These are phyloP conservation scores for Rhizophagus sp. DNA, from an alignment of 192 early-diverging fungal species.

Conservation along the genomic window DNA sequence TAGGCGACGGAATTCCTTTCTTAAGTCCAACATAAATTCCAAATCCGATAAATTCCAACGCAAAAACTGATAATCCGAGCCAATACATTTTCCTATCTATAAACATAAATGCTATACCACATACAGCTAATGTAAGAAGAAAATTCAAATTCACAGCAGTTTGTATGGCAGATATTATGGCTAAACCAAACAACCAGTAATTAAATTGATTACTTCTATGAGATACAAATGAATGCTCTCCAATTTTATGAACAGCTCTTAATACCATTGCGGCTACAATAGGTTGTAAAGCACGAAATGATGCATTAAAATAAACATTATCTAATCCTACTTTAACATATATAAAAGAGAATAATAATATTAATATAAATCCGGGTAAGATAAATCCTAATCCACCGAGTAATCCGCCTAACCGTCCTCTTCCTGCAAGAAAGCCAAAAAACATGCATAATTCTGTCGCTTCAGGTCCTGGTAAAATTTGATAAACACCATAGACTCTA, in stretches of 20 bases:
- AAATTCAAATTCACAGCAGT: conserved; percentile 50
- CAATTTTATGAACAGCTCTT: conserved; percentile 48
- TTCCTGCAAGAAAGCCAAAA: conserved; percentile 49
- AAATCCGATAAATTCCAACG: conserved; percentile 40
- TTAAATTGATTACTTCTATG: conserved; percentile 48
- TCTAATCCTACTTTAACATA: conserved; percentile 44
- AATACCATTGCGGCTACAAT: conserved; percentile 58
- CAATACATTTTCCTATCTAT: conserved; percentile 33
- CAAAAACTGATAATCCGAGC: conserved; percentile 32
- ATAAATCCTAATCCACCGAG: conserved; percentile 53
- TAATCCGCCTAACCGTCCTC: conserved; percentile 46
- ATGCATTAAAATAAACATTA: conserved; percentile 56
- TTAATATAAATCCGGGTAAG: conserved; percentile 49
- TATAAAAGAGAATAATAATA: conserved; percentile 46
- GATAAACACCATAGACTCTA: conserved; percentile 57
- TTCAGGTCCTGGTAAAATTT: conserved; percentile 59
- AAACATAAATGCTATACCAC: conserved; percentile 41
- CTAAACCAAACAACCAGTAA: conserved; percentile 23
- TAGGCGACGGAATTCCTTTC: conserved; percentile 44
- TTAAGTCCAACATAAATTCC: conserved; percentile 40
- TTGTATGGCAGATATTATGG: conserved; percentile 42
- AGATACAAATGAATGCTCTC: conserved; percentile 46
- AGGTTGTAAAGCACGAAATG: conserved; percentile 53
- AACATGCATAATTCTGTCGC: conserved; percentile 58
- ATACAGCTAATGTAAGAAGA: conserved; percentile 52